phyloP scores from a whole-genome alignment of 768 basidiomycete species.

The Mycena filopes region DNA sequence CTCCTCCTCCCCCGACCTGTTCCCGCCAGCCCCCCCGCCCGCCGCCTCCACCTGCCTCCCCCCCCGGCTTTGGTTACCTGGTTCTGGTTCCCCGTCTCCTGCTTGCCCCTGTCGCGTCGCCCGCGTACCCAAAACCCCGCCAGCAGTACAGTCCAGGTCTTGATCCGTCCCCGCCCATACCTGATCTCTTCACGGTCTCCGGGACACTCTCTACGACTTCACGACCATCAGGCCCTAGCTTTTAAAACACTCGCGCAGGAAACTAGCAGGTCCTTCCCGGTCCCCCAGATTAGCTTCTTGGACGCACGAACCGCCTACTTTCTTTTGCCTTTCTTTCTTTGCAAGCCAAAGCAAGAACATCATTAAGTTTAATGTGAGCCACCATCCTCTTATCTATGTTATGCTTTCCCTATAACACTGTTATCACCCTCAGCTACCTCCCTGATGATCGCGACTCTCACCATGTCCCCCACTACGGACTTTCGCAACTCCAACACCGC shows the following conservation, averaged over 20 bases:
- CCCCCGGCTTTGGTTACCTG: not conserved
- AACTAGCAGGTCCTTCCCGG: conserved; percentile 2
- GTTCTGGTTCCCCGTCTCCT: not conserved
- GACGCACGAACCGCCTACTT: conserved; percentile 10
- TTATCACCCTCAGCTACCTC: conserved; percentile 9
- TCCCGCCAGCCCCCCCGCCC: not conserved
- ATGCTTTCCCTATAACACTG: not conserved
- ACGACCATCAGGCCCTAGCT: conserved; percentile 15
- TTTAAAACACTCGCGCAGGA: conserved; percentile 11
- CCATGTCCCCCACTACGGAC: conserved; percentile 49
- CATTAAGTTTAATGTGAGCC: conserved; percentile 22
- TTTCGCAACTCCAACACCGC: conserved; percentile 63
- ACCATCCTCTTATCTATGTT: not conserved
- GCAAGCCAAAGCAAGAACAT: conserved; percentile 26
- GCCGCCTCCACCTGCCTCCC: not conserved
- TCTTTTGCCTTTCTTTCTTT: conserved; percentile 27
- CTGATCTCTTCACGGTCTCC: conserved; percentile 16
- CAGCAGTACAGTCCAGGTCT: conserved; percentile 5
- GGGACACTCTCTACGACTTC: not conserved
- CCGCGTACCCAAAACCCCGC: conserved; percentile 2
- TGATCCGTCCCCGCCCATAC: conserved; percentile 21
- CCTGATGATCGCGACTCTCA: conserved; percentile 59
- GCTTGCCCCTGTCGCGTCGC: conserved; percentile 1
- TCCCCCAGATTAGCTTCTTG: conserved; percentile 24
- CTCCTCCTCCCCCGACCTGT: not conserved